A percentile compares a stretch with the other conserved stretches of the same genome.
Evolutionary conservation across 1,139 yeast genomes (phyloP).

Genomic region (Kodamaea fungicola): DNA sequence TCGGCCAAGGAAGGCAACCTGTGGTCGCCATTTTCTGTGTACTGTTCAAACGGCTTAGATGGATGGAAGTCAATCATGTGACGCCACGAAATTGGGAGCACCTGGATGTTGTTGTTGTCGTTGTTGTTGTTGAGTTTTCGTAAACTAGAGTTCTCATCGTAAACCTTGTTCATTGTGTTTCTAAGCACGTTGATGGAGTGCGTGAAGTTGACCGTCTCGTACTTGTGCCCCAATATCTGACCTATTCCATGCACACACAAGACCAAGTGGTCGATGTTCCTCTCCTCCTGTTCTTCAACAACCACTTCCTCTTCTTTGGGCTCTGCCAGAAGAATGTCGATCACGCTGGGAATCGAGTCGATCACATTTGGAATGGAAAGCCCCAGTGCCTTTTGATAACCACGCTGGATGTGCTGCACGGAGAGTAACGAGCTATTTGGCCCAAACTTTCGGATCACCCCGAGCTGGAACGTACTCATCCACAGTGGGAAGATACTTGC

Average conservation of each 20-base stretch:
- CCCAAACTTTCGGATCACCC: slow-evolving; percentile 38
- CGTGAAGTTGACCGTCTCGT: slow-evolving; percentile 80
- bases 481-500: slow-evolving; percentile 40
- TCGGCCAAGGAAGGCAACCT: slow-evolving; percentile 64
- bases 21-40: slow-evolving; percentile 26
- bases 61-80: slow-evolving; percentile 65
- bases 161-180: slow-evolving; percentile 57
- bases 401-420: slow-evolving; percentile 38
- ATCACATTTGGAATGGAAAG: slow-evolving; percentile 49
- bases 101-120: slow-evolving; percentile 63
- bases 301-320: neutral
- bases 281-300: slow-evolving; percentile 17
- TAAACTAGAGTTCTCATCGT: slow-evolving; percentile 41
- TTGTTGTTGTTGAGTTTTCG: slow-evolving; percentile 27
- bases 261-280: slow-evolving; percentile 74
- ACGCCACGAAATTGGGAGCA: slow-evolving; percentile 77
- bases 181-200: slow-evolving; percentile 78
- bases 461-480: slow-evolving; percentile 33
- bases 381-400: slow-evolving; percentile 29
- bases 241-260: slow-evolving; percentile 94
- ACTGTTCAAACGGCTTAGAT: slow-evolving; percentile 28
- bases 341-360: slow-evolving; percentile 22
- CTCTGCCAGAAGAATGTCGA: neutral
- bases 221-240: slow-evolving; percentile 76
- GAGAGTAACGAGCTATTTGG: slow-evolving; percentile 29